These are phyloP conservation scores for Coffea eugenioides DNA, from an alignment of 257 asterid species.

Conservation along the genomic window DNA sequence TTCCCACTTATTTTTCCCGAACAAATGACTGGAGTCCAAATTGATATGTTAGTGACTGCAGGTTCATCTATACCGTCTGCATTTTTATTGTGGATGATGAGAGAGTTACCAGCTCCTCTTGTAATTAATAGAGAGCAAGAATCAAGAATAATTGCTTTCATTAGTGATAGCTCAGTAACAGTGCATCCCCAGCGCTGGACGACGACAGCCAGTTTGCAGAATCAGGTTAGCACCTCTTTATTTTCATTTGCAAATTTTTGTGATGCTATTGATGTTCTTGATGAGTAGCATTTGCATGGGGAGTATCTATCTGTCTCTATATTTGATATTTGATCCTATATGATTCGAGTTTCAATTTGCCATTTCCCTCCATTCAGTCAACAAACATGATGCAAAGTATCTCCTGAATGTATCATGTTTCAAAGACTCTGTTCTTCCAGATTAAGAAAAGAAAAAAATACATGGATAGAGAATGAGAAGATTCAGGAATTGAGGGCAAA, in stretches of 20 bases:
- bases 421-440: not conserved
- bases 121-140: slow-evolving; percentile 46
- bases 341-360: not conserved
- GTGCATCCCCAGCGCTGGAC: slow-evolving; percentile 64
- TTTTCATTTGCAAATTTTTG: not conserved
- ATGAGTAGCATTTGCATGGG: slow-evolving; percentile 1
- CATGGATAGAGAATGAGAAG: not conserved
- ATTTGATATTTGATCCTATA: not conserved
- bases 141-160: slow-evolving; percentile 60
- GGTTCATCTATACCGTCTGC: slow-evolving; percentile 94
- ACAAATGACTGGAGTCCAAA: not conserved
- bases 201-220: slow-evolving; percentile 55
- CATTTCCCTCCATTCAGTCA: too few species aligned
- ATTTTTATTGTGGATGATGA: slow-evolving; percentile 80
- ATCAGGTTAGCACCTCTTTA: slow-evolving; percentile 57
- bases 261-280: not conserved
- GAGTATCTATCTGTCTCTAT: not conserved
- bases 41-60: slow-evolving; percentile 26
- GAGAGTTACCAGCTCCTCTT: slow-evolving; percentile 73
- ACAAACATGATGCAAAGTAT: not conserved
- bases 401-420: not conserved
- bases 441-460: not conserved
- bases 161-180: slow-evolving; percentile 52
- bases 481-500: not conserved
- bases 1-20: not conserved